Evolutionary conservation across 1,284 basidiomycete genomes (phyloP), one percentile per base, ranked within the genome.

Genomic region (Sanghuangporus weigelae): DNA sequence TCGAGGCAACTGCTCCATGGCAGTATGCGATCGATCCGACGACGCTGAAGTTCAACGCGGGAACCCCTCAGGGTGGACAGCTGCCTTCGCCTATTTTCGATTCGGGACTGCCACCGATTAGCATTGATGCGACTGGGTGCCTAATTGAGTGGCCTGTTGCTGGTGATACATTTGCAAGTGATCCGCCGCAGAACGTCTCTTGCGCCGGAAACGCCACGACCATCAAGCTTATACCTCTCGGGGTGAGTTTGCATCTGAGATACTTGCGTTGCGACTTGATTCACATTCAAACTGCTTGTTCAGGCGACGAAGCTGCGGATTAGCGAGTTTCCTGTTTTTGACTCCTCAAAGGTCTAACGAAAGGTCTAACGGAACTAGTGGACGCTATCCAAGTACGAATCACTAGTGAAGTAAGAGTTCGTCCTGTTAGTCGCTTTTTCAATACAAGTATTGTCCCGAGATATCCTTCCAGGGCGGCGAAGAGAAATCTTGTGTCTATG

Each of bases 61-160:
- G 69, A 21, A 71, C 76, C 6, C 76, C 77, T 7, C 44, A 76
- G 5, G 73, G 74, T 10, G 76, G 76, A 16, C 71, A 67, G 21
- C 75, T 84, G 23, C 82, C 83, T 14, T 81, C 80, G 21, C 82
- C 81, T 0, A 72, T 84, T n/a, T 85, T 81, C 69, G 83, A 84
- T 71, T 75, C 78, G 23, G 81, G 81, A 8, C 73, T 78, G 54
- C 79, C 82, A 31, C 81, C 83, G 21, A 71, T 83, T 60, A 79
- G 77, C 36, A 81, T 86, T 57, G 79, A 74, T 4, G 83, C 77
- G 8, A 74, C 73, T 8, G 84, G 81, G 23, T 85, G 83, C 67
- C 75, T 73, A 12, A 78, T 86, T 56, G 71, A 75, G 23, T 85
- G 84, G 83, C 67, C 71, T 5, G 71, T 75, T 48, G 81, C 78